Evolutionary conservation across 805 yeast genomes (phyloP).

Genomic region (Schwanniomyces yamadae): DNA sequence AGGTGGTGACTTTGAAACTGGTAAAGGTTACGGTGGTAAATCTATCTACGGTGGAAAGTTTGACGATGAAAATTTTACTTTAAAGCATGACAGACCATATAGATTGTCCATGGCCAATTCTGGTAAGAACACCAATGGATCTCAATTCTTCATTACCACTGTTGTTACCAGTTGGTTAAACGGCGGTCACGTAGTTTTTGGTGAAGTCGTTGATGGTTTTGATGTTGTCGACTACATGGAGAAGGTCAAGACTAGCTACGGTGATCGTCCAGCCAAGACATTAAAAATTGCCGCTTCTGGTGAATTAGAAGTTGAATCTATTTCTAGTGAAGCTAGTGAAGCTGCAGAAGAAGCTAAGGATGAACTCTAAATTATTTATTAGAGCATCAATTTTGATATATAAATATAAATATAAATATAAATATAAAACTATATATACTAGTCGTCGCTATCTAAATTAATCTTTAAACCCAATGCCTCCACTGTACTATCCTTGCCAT

Average conservation of each 20-base stretch:
- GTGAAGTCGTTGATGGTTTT: conserved; percentile 86
- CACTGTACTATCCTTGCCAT: conserved; percentile 39
- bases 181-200: conserved; percentile 94
- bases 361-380: conserved; percentile 23
- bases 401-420: background rate
- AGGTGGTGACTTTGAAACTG: conserved; percentile 81
- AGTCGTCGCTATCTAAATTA: conserved; percentile 13
- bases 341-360: conserved; percentile 16
- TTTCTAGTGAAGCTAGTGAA: conserved; percentile 14
- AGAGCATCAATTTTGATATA: too few species aligned
- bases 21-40: conserved; percentile 76
- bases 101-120: conserved; percentile 78
- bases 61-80: conserved; percentile 71
- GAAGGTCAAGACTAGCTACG: conserved; percentile 56
- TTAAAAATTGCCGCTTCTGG: conserved; percentile 72
- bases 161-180: conserved; percentile 90
- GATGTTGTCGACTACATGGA: conserved; percentile 80
- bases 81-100: conserved; percentile 71
- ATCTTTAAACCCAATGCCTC: conserved; percentile 34
- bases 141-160: conserved; percentile 94
- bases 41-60: conserved; percentile 75
- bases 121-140: conserved; percentile 79
- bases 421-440: conserved; percentile 3
- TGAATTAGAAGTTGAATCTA: conserved; percentile 46
- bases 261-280: conserved; percentile 70